Base-by-base conservation (phyloP, 345 rosid species). In the Rhizophora apiculata region DNA sequence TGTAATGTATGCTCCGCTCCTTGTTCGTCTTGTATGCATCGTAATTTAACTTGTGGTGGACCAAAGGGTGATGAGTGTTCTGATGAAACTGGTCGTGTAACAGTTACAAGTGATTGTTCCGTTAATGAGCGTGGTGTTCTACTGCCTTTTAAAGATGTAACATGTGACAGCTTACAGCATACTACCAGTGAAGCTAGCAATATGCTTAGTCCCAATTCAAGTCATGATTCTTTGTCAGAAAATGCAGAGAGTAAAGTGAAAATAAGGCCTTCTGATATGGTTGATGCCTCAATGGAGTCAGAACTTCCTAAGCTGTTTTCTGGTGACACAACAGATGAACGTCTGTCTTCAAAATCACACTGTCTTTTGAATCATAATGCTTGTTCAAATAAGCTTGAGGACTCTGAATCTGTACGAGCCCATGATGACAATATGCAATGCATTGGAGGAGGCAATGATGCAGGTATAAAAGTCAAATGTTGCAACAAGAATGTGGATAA, bases 21-120 rank as follows among this genome's bases (percentile, higher is more conserved):
- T 76, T 86, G 96, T 82, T 89, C 92, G 64, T 93, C 93, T 57
- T 90, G 97, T 74, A 86, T 81, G 88, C 96, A 89, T 76, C 85
- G 74, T 67, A 81, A 74, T 64, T 61, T 65, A 62, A 83, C 79
- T 72, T 68, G 58, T 70, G 80, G 77, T 81, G 91, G 82, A 70
- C 80, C 83, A 34, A 88, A 90, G 74, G 82, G 46, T 60, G 85
- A 74, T 10, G 96, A 83, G 70, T 82, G 73, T 73, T 87, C 88
- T 22, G 92, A 90, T 82, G 96, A 89, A 77, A 87, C 76, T 60
- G 78, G 82, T 76, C 86, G 56, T 46, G 85, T 73, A 65, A 70
- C 83, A 51, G 82, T 76, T 24, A 79, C 77, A 52, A 88, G 87
- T 79, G 89, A 83, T 71, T 64, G 74, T 77, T 89, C 98, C 62